phyloP scores from a whole-genome alignment of 352 stramenopile genomes.

The Globisporangium iwayamae region DNA sequence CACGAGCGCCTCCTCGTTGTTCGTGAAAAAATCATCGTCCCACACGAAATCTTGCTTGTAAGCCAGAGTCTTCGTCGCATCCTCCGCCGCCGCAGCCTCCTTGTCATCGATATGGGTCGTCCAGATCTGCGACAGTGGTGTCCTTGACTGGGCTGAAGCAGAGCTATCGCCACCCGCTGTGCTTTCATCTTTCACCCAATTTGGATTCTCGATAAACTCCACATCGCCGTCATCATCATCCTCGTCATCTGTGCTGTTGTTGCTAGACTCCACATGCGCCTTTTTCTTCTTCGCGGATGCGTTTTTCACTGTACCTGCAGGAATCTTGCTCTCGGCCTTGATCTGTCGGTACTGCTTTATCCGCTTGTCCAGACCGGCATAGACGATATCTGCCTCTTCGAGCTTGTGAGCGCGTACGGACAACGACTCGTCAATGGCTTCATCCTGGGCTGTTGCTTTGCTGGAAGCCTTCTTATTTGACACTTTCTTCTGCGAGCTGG shows the following conservation, averaged over 20 bases:
- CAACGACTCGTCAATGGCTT: neutral
- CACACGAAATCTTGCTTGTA: conserved; percentile 77
- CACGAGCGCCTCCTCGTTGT: conserved; percentile 9
- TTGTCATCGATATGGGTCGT: conserved; percentile 27
- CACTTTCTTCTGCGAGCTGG: conserved; percentile 11
- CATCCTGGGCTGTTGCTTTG: neutral
- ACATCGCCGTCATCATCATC: conserved; percentile 19
- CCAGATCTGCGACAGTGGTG: conserved; percentile 55
- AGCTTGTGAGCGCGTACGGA: neutral
- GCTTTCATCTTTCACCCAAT: neutral
- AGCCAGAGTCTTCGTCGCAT: conserved; percentile 19
- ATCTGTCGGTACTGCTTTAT: neutral
- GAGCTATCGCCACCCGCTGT: neutral
- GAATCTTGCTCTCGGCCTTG: neutral
- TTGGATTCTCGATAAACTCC: conserved; percentile 13
- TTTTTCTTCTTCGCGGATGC: conserved; percentile 12
- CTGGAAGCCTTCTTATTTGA: conserved; percentile 1
- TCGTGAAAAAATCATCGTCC: conserved; percentile 60
- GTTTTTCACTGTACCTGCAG: neutral
- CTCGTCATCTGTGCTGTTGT: neutral
- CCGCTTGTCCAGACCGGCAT: conserved; percentile 11
- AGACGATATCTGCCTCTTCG: neutral
- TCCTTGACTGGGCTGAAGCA: conserved; percentile 10
- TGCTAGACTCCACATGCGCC: neutral
- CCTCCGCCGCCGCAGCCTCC: conserved; percentile 4